These are phyloP conservation scores for Talaromyces sp. DNA, from an alignment of 2,329 filamentous ascomycete genomes.

Conservation along the genomic window DNA sequence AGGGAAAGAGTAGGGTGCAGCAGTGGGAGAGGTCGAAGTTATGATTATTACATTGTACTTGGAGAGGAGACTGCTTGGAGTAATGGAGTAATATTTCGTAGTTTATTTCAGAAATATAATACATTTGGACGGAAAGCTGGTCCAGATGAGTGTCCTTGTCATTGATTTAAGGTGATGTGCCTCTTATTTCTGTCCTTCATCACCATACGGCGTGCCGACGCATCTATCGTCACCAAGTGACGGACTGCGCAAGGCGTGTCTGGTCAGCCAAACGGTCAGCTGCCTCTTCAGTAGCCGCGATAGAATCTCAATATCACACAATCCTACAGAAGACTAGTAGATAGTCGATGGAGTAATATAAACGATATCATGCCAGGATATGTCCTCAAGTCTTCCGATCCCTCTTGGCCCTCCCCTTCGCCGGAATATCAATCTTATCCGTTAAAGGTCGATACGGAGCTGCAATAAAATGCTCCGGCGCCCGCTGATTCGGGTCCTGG, in stretches of 20 bases:
- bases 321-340: too few relatives aligned
- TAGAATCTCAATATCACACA: too few relatives aligned
- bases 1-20: slow-evolving; percentile 45
- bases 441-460: slow-evolving; percentile 57
- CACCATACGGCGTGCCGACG: neutral
- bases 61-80: neutral
- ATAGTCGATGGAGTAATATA: too few relatives aligned
- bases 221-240: neutral
- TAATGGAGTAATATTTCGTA: neutral
- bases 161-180: neutral
- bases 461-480: slow-evolving; percentile 50
- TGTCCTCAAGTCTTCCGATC: slow-evolving; percentile 29
- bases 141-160: neutral
- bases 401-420: slow-evolving; percentile 29
- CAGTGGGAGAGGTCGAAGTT: slow-evolving; percentile 42
- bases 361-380: too few relatives aligned
- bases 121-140: neutral
- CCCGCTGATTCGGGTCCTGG: slow-evolving; percentile 29
- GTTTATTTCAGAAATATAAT: neutral
- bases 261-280: neutral
- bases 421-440: slow-evolving; percentile 44
- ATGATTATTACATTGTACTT: neutral
- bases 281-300: too few relatives aligned
- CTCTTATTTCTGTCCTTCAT: neutral
- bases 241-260: neutral